These are phyloP conservation scores for Fusarium cyanostomum DNA, from an alignment of 2,329 filamentous ascomycete genomes.

Conservation along the genomic window DNA sequence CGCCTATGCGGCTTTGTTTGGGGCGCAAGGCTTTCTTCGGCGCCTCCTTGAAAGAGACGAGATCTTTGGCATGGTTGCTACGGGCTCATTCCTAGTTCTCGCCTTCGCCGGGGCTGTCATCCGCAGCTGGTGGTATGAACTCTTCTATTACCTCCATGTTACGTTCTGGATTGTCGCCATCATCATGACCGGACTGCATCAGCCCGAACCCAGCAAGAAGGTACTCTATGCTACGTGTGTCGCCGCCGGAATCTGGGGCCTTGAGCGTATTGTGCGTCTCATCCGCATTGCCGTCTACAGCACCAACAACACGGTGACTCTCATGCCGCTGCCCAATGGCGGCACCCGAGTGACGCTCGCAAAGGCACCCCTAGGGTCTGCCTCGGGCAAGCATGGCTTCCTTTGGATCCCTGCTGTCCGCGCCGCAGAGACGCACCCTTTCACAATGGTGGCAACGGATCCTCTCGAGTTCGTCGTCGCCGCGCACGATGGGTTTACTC, in stretches of 20 bases:
- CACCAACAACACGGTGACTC: slow-evolving; percentile 60
- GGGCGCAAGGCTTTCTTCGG: slow-evolving; percentile 34
- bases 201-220: slow-evolving; percentile 55
- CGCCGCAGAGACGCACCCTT: slow-evolving; percentile 68
- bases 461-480: slow-evolving; percentile 68
- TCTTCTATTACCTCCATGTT: slow-evolving; percentile 65
- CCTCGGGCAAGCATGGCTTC: slow-evolving; percentile 69
- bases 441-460: slow-evolving; percentile 64
- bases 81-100: slow-evolving; percentile 56
- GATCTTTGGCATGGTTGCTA: slow-evolving; percentile 60
- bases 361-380: slow-evolving; percentile 57
- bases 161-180: slow-evolving; percentile 59
- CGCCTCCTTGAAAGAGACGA: slow-evolving; percentile 51
- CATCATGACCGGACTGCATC: slow-evolving; percentile 61
- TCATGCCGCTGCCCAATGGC: slow-evolving; percentile 63
- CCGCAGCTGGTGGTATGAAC: slow-evolving; percentile 62
- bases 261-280: slow-evolving; percentile 61
- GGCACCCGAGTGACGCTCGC: slow-evolving; percentile 64
- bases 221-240: slow-evolving; percentile 55
- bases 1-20: slow-evolving; percentile 56
- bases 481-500: slow-evolving; percentile 68
- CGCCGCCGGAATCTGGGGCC: slow-evolving; percentile 58
- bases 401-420: slow-evolving; percentile 70
- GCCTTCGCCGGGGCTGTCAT: slow-evolving; percentile 55
- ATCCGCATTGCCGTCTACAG: slow-evolving; percentile 55